Evolutionary conservation across 2,329 filamentous ascomycete genomes (phyloP), one percentile per base, ranked within the genome.

Genomic region (Fusarium sp.): DNA sequence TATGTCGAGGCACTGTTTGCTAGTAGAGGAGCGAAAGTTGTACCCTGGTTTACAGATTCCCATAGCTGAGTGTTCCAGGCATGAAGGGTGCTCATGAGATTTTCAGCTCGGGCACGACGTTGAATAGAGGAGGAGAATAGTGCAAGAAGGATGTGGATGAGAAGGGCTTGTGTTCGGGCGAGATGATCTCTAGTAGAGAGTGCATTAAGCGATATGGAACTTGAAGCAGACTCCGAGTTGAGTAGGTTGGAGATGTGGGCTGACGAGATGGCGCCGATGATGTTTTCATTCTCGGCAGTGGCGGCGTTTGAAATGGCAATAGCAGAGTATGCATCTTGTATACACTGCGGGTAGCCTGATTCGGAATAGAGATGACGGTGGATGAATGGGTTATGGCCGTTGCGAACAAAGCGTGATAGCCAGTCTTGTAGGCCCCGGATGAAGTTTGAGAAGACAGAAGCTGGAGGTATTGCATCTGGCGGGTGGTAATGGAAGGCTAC

Each of bases 101-200:
- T 45, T 37, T 64, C 61, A 5, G 61, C 48, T 13, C 39, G 33
- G 5, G 48, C 37, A 3, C 48, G 61, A 43, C 61, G 50, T n/a
- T 35, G 48, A 22, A 64, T 64, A n/a, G 61, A 64, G 6, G 61
- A 52, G 4, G 61, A 37, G n/a, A 64, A 64, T 13, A 64, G 50
- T 5, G 61, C 61, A 11, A 64, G 31, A 1, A 64, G 48, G 18
- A 64, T 50, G 22, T 64, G 50, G 6, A 64, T 64, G 6, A 64
- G 24, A 16, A 64, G 33, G 1, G 61, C 48, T n/a, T 64, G 61
- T 13, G 61, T 64, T 27, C 61, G 50, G 6, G 61, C 61, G 4
- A 64, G 35, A 18, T 64, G 61, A 13, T 59, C 35, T 24, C 22
- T 41, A 4, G 22, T 24, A 9, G 56, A 41, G 31, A 41, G 43